Evolutionary conservation across 768 basidiomycete genomes (phyloP), one percentile per base, ranked within the genome.

Genomic region (Coprinopsis cinerea): DNA sequence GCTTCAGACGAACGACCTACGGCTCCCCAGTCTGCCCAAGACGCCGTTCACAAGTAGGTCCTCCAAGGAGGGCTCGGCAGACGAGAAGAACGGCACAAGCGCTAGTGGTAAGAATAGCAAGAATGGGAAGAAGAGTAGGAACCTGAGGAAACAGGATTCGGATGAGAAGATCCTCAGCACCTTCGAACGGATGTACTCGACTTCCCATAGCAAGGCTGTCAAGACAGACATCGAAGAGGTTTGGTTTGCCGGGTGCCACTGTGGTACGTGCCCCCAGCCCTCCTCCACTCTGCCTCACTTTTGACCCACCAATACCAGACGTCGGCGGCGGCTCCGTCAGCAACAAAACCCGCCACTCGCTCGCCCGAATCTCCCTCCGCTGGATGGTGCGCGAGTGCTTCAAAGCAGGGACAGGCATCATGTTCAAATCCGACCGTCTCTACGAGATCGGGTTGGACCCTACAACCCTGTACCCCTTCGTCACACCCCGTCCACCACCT

Each of bases 311-410:
- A 10, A 40, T 24, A 34, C 23, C 51, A 77, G 77, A 81, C 56
- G 70, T 82, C 20, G 81, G 81, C 11, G 82, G 82, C n/a, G 79
- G 79, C 0, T 74, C 76, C 7, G 74, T 74, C 2, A 64, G 59
- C 47, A 78, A 81, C 57, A 68, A 67, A 26, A 73, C 70, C 0
- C 63, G 66, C 1, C 61, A 78, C 44, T 68, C 70, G 2, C 74
- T 83, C 0, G 73, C 80, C 0, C 71, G 77, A 44, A 78, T 82
- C 35, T 62, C 81, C 2, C 70, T 83, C 2, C 72, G 75, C 1
- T 83, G 86, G 86, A 85, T 88, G 84, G 65, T 88, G 25, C 77
- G 85, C 26, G 79, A 88, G 57, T 79, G 76, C 56, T 83, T 86
- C 73, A 73, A 73, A 49, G 61, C 76, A 7, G 66, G 80, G 0